These are phyloP conservation scores for Trichoderma koningii DNA, from an alignment of 2,329 filamentous ascomycete genomes.

Conservation along the genomic window DNA sequence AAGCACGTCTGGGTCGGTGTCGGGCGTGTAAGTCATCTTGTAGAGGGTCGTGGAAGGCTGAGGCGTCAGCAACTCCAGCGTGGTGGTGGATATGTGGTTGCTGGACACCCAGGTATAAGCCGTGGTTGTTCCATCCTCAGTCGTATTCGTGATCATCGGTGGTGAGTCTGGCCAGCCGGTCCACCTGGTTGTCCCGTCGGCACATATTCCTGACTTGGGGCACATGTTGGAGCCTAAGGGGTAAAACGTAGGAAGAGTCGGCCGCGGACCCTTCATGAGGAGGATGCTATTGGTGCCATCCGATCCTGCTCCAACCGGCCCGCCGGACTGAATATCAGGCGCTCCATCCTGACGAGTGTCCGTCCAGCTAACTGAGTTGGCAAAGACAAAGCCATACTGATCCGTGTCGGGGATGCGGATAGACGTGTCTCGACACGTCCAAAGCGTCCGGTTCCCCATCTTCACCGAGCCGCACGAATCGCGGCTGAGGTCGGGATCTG, in stretches of 20 bases:
- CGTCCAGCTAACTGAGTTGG: constrained; percentile 30
- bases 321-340: constrained; percentile 23
- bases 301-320: constrained; percentile 25
- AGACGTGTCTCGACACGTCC: constrained; percentile 30
- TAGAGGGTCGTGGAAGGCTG: constrained; percentile 25
- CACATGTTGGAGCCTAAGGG: constrained; percentile 24
- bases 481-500: constrained; percentile 28
- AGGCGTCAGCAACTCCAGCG: constrained; percentile 18
- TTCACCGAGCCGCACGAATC: constrained; percentile 30
- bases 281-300: constrained; percentile 24
- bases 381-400: constrained; percentile 24
- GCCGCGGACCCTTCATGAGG: constrained; percentile 27
- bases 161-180: constrained; percentile 30
- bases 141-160: constrained; percentile 27
- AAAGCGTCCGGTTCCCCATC: constrained; percentile 29
- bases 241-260: constrained; percentile 24
- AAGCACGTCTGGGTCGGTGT: constrained; percentile 23
- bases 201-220: constrained; percentile 25
- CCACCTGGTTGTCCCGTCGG: constrained; percentile 26
- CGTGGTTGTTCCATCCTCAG: constrained; percentile 24
- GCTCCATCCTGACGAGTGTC: constrained; percentile 26
- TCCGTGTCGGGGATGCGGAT: constrained; percentile 16
- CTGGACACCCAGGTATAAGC: constrained; percentile 30
- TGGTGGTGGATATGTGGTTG: constrained; percentile 6
- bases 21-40: constrained; percentile 30